Evolutionary conservation across 1,284 basidiomycete species (phyloP).

Genomic region (Taiwanofungus camphoratus): DNA sequence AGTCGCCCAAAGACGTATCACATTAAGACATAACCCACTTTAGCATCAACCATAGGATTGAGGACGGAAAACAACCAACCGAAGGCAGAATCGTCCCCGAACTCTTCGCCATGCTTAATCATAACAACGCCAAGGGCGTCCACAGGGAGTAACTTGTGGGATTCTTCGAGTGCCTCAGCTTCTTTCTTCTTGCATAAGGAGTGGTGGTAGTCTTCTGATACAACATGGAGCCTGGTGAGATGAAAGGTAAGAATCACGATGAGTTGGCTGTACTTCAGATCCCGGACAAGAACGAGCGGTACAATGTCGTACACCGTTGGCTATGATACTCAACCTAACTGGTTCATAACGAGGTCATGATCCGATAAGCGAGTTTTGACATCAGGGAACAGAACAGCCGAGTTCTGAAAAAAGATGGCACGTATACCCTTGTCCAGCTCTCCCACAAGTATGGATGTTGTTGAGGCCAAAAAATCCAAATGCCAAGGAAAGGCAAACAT

Average conservation of each 20-base stretch:
- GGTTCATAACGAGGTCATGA: too few relatives aligned
- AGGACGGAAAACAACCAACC: slow-evolving; percentile 36
- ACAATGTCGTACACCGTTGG: too few relatives aligned
- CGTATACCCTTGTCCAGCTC: too few relatives aligned
- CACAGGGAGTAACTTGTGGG: slow-evolving; percentile 62
- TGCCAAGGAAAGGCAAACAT: not conserved
- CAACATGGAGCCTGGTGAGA: slow-evolving; percentile 54
- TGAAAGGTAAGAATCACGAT: too few relatives aligned
- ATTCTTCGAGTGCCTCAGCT: slow-evolving; percentile 48
- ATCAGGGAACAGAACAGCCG: too few relatives aligned
- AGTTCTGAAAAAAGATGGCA: too few relatives aligned
- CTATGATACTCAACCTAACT: too few relatives aligned
- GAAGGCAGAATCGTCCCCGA: slow-evolving; percentile 66
- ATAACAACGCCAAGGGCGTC: slow-evolving; percentile 81
- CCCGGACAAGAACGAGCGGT: too few relatives aligned
- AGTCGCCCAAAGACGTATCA: slow-evolving; percentile 1
- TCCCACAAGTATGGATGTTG: too few relatives aligned
- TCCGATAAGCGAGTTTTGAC: too few relatives aligned
- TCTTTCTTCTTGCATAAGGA: slow-evolving; percentile 63
- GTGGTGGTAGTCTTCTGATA: slow-evolving; percentile 56
- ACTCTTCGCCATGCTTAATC: slow-evolving; percentile 81
- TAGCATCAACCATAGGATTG: slow-evolving; percentile 2
- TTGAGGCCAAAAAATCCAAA: too few relatives aligned
- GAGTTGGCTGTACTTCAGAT: too few relatives aligned
- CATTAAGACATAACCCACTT: slow-evolving; percentile 4